A percentile compares a stretch with the other conserved stretches of the same genome.
Conservation (phyloP, 2,329 filamentous ascomycete species). For the Fusarium guadeloupense region DNA sequence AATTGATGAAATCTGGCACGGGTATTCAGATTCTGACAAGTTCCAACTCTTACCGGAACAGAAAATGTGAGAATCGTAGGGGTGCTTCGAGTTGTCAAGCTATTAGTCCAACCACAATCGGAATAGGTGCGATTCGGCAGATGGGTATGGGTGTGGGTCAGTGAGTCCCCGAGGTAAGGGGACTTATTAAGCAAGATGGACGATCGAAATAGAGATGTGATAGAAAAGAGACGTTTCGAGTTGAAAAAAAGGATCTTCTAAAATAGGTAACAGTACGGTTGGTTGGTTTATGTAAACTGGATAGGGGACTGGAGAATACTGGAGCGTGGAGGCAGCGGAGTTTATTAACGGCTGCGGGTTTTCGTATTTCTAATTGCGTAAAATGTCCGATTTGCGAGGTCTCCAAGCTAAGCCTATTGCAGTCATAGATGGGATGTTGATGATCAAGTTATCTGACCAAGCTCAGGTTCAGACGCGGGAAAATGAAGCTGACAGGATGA, state of each 20-base stretch:
- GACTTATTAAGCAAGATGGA: neutral
- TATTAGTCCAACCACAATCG: slow-evolving; percentile 40
- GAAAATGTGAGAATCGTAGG: slow-evolving; percentile 10
- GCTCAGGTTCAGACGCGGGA: slow-evolving; percentile 11
- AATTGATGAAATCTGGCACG: slow-evolving; percentile 6
- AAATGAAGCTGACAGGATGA: slow-evolving; percentile 19
- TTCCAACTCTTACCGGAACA: slow-evolving; percentile 8
- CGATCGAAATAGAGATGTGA: neutral
- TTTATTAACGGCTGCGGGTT: slow-evolving; percentile 34
- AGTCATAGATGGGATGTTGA: slow-evolving; percentile 5
- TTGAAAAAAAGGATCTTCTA: slow-evolving; percentile 1
- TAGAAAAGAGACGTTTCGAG: slow-evolving; percentile 3
- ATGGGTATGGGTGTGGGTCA: slow-evolving; percentile 37
- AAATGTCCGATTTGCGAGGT: slow-evolving; percentile 38
- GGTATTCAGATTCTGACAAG: slow-evolving; percentile 6
- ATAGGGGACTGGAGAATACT: slow-evolving; percentile 20
- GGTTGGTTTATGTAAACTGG: slow-evolving; percentile 13
- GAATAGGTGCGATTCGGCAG: slow-evolving; percentile 30
- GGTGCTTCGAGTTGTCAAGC: slow-evolving; percentile 23
- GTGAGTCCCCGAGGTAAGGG: slow-evolving; percentile 20
- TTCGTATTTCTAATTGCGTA: slow-evolving; percentile 36
- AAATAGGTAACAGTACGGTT: neutral
- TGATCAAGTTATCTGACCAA: slow-evolving; percentile 20
- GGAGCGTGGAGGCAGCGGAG: slow-evolving; percentile 22
- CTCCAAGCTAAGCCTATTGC: slow-evolving; percentile 22